Evolutionary conservation across 2,329 filamentous ascomycete species (phyloP), one percentile per base, ranked within the genome.

Genomic region (Zalaria obscura): DNA sequence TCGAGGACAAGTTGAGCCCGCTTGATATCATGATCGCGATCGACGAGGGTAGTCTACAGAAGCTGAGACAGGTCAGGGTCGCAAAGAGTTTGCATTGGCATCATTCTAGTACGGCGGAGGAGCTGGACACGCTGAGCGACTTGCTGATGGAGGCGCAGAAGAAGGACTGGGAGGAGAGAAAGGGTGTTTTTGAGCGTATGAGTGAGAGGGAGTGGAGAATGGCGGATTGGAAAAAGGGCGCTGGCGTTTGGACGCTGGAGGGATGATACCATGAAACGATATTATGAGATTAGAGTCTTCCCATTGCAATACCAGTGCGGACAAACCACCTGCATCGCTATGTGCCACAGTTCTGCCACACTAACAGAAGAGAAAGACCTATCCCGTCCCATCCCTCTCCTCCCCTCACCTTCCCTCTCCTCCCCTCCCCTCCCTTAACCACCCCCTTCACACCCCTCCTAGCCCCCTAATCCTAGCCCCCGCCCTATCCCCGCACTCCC

Each of bases 21-120:
- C 58, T 63, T 1, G 65, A 68, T 40, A 47, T 68, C 11, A 57
- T 62, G 40, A 53, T 58, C 5, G 50, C 64, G 9, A 52, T 68
- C 7, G 61, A 66, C 36, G 59, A 64, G 41, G 58, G 62, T 0
- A 59, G 50, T 2, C 47, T 69, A 0, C 63, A 64, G 1, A 48
- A 55, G 3, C 42, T 68, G 45, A 51, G 62, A 10, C 54, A 51
- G n/a, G 45, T 68, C 32, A 48, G 50, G 28, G 57, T 65, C 5
- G 59, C 59, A 4, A 52, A 52, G 46, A 61, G 55, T 35, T 48
- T 64, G 32, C 58, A 58, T n/a, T 68, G 65, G 65, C 47, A 53
- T 33, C 45, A 44, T 3, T 52, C 50, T 35, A 48, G 54, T 3
- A 59, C 58, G 2, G 53, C 53, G 3, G 52, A 50, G 2, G 59